These are phyloP conservation scores for Gloeostereum incarnatum DNA, from an alignment of 768 basidiomycete genomes.

Conservation along the genomic window DNA sequence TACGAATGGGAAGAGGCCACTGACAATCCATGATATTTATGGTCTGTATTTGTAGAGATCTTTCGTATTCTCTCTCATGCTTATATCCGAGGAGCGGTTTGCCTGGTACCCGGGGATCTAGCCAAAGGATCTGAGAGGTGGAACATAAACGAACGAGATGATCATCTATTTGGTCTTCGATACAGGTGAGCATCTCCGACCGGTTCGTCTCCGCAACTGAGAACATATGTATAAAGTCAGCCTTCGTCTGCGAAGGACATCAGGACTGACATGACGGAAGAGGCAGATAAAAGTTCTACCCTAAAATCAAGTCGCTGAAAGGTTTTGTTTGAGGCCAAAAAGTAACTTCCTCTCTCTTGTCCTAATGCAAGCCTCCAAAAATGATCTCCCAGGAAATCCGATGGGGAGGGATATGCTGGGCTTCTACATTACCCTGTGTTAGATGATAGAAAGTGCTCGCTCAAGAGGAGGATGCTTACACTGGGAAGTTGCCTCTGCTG, in stretches of 20 bases:
- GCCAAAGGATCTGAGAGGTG: slow-evolving; percentile 58
- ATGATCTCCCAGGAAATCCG: slow-evolving; percentile 13
- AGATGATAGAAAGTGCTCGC: slow-evolving; percentile 1
- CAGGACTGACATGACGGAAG: not conserved
- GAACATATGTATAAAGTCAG: slow-evolving; percentile 12
- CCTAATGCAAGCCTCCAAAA: slow-evolving; percentile 47
- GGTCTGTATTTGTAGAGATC: slow-evolving; percentile 38
- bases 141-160: slow-evolving; percentile 45
- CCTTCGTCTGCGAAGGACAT: slow-evolving; percentile 15
- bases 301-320: slow-evolving; percentile 45
- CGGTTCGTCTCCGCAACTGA: slow-evolving; percentile 24
- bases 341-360: slow-evolving; percentile 21
- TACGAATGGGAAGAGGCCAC: slow-evolving; percentile 4
- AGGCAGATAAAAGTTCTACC: slow-evolving; percentile 25
- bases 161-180: slow-evolving; percentile 34
- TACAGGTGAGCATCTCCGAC: slow-evolving; percentile 39
- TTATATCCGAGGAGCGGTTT: slow-evolving; percentile 52
- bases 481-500: slow-evolving; percentile 21
- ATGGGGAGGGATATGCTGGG: no score
- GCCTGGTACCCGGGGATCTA: slow-evolving; percentile 51
- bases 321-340: slow-evolving; percentile 35
- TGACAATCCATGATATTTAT: slow-evolving; percentile 22
- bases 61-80: slow-evolving; percentile 54
- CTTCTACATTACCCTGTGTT: slow-evolving; percentile 12
- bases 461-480: slow-evolving; percentile 29